Base-by-base conservation (phyloP, 371 early-diverging fungal genomes). In the Mucor saturninus region DNA sequence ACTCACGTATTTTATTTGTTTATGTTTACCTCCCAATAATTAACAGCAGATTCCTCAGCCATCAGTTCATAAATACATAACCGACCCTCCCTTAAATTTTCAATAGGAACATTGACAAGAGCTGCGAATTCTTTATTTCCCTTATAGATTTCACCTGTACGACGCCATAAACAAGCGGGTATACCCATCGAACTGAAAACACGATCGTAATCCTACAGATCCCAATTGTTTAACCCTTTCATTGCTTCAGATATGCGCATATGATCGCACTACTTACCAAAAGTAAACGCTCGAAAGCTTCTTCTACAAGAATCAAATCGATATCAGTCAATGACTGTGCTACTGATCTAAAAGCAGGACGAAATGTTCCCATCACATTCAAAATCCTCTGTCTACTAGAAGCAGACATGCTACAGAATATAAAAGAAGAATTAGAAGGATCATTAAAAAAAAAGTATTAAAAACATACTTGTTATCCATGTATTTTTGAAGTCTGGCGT, bases 81-180 rank as follows among this genome's bases (percentile, higher is more conserved):
- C 40, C 81, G 76, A 5, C 92, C 92, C 55, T 93, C 93, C 49
- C 86, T 81, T 21, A 95, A 77, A 71, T 84, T 80, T n/a, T 93
- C 91, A 30, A 92, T 76, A 5, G 94, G 90, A 4, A 93, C 86
- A 49, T 91, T 91, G 11, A 96, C 91, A 38, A 97, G 76, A 0
- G 89, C 79, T 3, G 96, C 95, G 86, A 97, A 97, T 76, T 94
- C 95, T 66, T 91, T 89, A 80, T 97, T 97, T 10, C 93, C 92
- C 67, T 95, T 95, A 80, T 92, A 95, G 35, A 97, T 96, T 71
- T 97, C 97, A 40, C 98, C 98, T 0, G 97, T 95, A 32, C 98
- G 85, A 10, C 98, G 86, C 98, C 97, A 96, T 37, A 96, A 72
- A 70, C 95, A 95, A 32, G 95, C 91, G 0, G 98, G 98, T 29